Base-by-base conservation (phyloP, 2,329 filamentous ascomycete genomes). In the Claviceps cyperi region DNA sequence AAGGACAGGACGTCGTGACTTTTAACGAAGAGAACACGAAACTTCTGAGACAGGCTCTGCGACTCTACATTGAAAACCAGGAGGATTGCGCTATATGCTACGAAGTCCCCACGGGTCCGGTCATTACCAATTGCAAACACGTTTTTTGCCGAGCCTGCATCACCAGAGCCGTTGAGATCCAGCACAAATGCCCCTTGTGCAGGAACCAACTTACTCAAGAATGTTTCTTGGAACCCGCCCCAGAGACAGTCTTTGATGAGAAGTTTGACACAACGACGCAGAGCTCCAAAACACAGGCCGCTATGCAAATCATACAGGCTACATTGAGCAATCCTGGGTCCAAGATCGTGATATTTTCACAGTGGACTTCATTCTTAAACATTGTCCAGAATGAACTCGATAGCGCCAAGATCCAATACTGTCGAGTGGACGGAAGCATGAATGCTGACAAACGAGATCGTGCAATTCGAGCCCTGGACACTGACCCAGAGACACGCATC, bases 51-150 rank as follows among this genome's bases (percentile, higher is more conserved):
- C 77, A 84, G 50, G 77, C 90, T 47, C 74, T 94, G 3, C 80
- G 85, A 52, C 71, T 94, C 7, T 81, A 80, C 54, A 84, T 91
- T 50, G 86, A 94, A 55, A 83, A 74, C 44, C 84, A 86, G 53
- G 89, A 94, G 57, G 83, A 90, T 52, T 95, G 90, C 59, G 74
- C 86, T 0, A 77, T 95, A 48, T 95, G 90, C 63, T 76, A 90
- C 35, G 87, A 94, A 32, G 69, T 71, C 0, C 71, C 91, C 2
- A 78, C 79, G 24, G 70, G 77, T 3, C 86, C 89, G 0, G 79
- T 92, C 48, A 94, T 95, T 58, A 94, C 88, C 1, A 78, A 81
- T 46, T 95, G 89, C 66, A 86, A 85, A 24, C 89, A 95, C 62
- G 72, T 81, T 1, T 95, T 89, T 64, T 89, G 88, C 56, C 72